Base-by-base conservation (phyloP, 2,329 filamentous ascomycete genomes). In the Pezicula carpinea region DNA sequence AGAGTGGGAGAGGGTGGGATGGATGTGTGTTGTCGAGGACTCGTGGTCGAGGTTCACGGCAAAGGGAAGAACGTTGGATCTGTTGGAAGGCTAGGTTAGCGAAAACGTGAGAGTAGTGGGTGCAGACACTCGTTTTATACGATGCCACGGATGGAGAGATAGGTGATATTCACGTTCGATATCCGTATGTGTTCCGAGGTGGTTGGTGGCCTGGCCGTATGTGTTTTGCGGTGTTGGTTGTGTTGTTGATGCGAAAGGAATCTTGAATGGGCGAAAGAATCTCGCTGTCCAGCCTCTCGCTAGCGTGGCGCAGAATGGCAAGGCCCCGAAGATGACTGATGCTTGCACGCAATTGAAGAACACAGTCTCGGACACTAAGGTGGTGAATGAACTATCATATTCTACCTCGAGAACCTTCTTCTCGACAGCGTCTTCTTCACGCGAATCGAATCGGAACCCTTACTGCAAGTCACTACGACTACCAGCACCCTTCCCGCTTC, bases 1-100 rank as follows among this genome's bases (percentile, higher is more conserved):
- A 52, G 53, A 50, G 57, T 54, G 48, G 50, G 52, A 51, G 55
- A 53, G 57, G 56, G 52, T 55, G 55, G 70, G 70, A 59, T 73
- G 52, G 50, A 53, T 35, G 53, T 43, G 31, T 53, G 48, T 39
- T 53, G 51, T 56, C 47, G 52, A 53, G 49, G 44, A 47, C 51
- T 40, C 18, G 40, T 39, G 53, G 46, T 59, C 52, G 54, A 57
- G 53, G 55, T 49, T 50, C 55, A 53, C 57, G 57, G 46, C 53
- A 51, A 55, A 57, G 39, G 46, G 52, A 43, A 49, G 41, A 53
- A 51, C 51, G 51, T 56, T 43, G 36, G 43, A 39, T 49, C 42
- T 43, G 41, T 14, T 15, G 21, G 21, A 40, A 23, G 22, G 38
- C 26, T 29, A 11, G 26, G 26, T 29, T 29, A 29, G 26, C 26